Percentiles rank a stretch among this genome's conserved stretches.
Conservation (phyloP, 2,329 filamentous ascomycete species). For the Talaromyces sp. region DNA sequence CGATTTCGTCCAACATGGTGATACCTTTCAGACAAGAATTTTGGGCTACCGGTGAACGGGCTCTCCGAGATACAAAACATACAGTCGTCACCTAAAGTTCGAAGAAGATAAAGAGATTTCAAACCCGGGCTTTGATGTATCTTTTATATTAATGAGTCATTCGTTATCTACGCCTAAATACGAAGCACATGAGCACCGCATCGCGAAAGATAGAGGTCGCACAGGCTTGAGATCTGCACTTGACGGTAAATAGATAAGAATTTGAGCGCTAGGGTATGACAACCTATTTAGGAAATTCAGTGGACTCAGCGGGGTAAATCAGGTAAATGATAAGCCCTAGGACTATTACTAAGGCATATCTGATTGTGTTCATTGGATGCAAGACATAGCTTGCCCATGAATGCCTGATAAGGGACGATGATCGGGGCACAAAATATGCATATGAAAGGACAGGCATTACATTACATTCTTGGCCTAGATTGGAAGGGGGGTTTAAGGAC, state of each 20-base stretch:
- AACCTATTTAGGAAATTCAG: not conserved
- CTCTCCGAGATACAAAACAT: not conserved
- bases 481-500: not conserved
- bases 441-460: not conserved
- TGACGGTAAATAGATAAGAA: not conserved
- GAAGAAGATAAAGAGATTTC: not conserved
- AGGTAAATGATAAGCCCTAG: not conserved
- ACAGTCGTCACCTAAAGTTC: not conserved
- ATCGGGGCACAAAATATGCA: not conserved
- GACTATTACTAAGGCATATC: not conserved
- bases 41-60: not conserved
- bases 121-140: not conserved
- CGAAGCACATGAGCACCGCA: not conserved
- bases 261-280: not conserved
- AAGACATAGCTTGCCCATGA: not conserved
- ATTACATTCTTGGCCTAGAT: not conserved
- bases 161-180: not conserved
- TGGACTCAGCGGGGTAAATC: not conserved
- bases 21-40: not conserved
- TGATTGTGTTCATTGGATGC: not conserved
- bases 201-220: not conserved
- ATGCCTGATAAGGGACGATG: not conserved
- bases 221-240: not conserved
- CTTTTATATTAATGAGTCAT: not conserved
- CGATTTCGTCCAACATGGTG: not conserved